phyloP scores from a whole-genome alignment of 2,329 filamentous ascomycete genomes.

The Cytospora leucostoma region DNA sequence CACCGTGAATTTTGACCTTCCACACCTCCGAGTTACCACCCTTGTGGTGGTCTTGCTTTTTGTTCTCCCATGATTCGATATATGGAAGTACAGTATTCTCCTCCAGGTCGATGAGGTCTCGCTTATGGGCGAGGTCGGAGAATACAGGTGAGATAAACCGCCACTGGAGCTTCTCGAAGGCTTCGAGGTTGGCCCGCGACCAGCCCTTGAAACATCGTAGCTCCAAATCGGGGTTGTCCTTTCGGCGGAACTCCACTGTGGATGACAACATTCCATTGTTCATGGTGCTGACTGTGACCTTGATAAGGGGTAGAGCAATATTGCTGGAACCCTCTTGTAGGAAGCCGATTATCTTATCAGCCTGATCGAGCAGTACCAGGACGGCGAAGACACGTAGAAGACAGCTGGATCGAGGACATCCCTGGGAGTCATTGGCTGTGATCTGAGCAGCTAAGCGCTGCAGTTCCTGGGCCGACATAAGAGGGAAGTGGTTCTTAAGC shows the following conservation, averaged over 20 bases:
- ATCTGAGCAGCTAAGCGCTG: constrained; percentile 17
- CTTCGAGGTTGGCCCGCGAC: constrained; percentile 18
- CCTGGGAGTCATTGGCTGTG: constrained; percentile 1
- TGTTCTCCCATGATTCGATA: constrained; percentile 25
- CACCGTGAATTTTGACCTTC: constrained; percentile 28
- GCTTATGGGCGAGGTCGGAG: constrained; percentile 19
- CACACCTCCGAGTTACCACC: constrained; percentile 29
- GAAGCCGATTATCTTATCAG: constrained; percentile 21
- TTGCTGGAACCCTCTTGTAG: constrained; percentile 10
- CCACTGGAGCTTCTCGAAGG: constrained; percentile 26
- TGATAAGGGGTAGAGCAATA: constrained; percentile 11
- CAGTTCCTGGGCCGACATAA: constrained; percentile 13
- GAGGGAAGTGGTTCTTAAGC: constrained; percentile 9
- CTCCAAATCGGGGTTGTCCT: neutral
- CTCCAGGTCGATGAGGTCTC: constrained; percentile 23
- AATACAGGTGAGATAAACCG: constrained; percentile 25
- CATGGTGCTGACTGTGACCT: neutral
- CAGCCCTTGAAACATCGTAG: constrained; percentile 23
- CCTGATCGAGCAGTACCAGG: constrained; percentile 16
- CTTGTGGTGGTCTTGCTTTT: constrained; percentile 26
- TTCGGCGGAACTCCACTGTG: constrained; percentile 15
- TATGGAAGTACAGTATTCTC: constrained; percentile 26
- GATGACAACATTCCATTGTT: neutral
- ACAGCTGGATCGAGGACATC: neutral
- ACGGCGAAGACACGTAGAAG: constrained; percentile 23